Conservation (phyloP, 495 filamentous ascomycete genomes). For the Amphirosellinia nigrospora region DNA sequence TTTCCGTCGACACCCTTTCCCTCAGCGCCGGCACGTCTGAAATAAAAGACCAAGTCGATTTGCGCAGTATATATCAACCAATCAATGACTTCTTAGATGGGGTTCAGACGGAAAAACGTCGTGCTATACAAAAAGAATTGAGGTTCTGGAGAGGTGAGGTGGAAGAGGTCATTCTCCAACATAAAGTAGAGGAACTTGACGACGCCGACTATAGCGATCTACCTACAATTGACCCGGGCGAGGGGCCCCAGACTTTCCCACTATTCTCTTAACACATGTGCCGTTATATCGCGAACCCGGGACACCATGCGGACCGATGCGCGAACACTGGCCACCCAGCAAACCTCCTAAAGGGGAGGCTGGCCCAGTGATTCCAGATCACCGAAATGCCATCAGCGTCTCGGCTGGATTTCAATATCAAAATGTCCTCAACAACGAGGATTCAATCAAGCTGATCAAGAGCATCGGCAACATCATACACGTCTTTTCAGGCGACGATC, state of each 20-base stretch:
- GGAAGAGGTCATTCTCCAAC: conserved; percentile 55
- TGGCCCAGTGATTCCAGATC: conserved; percentile 66
- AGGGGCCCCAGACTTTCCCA: conserved; percentile 67
- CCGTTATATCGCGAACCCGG: conserved; percentile 81
- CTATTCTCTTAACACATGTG: conserved; percentile 87
- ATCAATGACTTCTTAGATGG: conserved; percentile 76
- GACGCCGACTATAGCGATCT: conserved; percentile 47
- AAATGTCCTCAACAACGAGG: conserved; percentile 79
- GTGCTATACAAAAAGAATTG: conserved; percentile 62
- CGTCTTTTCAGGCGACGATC: conserved; percentile 95
- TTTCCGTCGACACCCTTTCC: conserved; percentile 87
- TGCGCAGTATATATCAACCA: conserved; percentile 71
- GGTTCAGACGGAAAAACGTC: conserved; percentile 57
- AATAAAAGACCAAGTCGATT: conserved; percentile 52
- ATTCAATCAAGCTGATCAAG: conserved; percentile 74
- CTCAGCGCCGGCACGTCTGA: conserved; percentile 68
- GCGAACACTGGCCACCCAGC: conserved; percentile 79
- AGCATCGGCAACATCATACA: conserved; percentile 77
- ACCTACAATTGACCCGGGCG: conserved; percentile 48
- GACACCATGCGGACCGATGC: conserved; percentile 88
- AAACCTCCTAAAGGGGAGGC: conserved; percentile 61
- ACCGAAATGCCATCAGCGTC: conserved; percentile 77
- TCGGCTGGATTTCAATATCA: conserved; percentile 91
- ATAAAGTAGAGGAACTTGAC: conserved; percentile 58
- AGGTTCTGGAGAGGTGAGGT: conserved; percentile 55